Conservation (phyloP, 768 basidiomycete genomes). For the Podaxis carcinomalis region DNA sequence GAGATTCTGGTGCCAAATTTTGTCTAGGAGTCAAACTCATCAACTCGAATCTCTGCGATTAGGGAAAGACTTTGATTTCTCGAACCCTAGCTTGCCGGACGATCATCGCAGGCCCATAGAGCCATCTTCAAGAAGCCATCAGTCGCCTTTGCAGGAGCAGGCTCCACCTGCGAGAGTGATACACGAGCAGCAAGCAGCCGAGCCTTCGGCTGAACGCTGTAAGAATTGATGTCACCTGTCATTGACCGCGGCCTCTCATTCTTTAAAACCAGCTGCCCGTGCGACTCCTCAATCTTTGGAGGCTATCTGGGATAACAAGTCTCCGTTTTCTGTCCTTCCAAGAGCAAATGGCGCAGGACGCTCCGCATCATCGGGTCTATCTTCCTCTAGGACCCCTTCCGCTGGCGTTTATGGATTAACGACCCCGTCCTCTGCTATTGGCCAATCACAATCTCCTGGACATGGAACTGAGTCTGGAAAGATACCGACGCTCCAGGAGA, state of each 20-base stretch:
- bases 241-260: background rate
- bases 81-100: slow-evolving; percentile 37
- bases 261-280: slow-evolving; percentile 28
- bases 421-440: slow-evolving; percentile 18
- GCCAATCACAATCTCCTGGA: slow-evolving; percentile 32
- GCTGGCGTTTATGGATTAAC: slow-evolving; percentile 27
- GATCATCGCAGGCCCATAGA: slow-evolving; percentile 13
- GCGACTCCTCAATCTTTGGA: slow-evolving; percentile 51
- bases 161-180: slow-evolving; percentile 16
- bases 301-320: slow-evolving; percentile 81
- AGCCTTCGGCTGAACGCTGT: slow-evolving; percentile 1
- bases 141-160: slow-evolving; percentile 19
- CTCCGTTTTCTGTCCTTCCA: slow-evolving; percentile 66
- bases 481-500: slow-evolving; percentile 67
- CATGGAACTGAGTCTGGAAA: slow-evolving; percentile 26
- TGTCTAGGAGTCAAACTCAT: background rate
- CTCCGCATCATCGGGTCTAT: slow-evolving; percentile 17
- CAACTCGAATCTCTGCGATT: slow-evolving; percentile 12
- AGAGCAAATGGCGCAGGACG: slow-evolving; percentile 46
- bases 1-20: slow-evolving; percentile 24
- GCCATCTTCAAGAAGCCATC: slow-evolving; percentile 19
- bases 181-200: slow-evolving; percentile 2
- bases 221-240: background rate
- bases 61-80: slow-evolving; percentile 95
- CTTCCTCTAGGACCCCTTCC: slow-evolving; percentile 16